Conservation (phyloP, 176 grass and related monocot species). For the Alopecurus myosuroides region DNA sequence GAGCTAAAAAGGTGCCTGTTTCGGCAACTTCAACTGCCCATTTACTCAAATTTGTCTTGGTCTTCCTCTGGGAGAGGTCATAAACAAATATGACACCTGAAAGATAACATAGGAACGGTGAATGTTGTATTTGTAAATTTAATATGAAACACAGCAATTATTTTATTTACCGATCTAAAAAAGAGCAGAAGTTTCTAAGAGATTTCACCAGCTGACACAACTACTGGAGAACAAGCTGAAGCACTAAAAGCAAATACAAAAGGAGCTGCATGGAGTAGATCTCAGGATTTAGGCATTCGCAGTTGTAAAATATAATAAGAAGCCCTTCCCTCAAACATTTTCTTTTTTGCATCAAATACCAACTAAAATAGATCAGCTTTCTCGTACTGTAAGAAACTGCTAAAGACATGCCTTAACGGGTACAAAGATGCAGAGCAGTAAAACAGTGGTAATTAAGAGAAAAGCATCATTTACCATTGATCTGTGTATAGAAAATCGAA, state of each 20-base stretch:
- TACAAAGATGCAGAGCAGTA: neutral
- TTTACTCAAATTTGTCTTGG: slow-evolving; percentile 85
- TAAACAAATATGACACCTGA: slow-evolving; percentile 96
- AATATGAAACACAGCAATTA: neutral
- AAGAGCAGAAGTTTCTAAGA: neutral
- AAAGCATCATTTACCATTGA: slow-evolving; percentile 56
- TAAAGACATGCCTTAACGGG: neutral
- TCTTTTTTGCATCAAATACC: neutral
- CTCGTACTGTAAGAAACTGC: neutral
- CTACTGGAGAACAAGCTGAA: slow-evolving; percentile 5
- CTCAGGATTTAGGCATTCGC: neutral
- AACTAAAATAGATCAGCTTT: neutral
- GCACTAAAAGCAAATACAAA: neutral
- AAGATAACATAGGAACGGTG: slow-evolving; percentile 25
- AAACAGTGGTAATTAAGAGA: neutral
- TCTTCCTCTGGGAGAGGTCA: slow-evolving; percentile 82
- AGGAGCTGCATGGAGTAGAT: neutral
- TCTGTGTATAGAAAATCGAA: slow-evolving; percentile 85
- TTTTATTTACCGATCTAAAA: neutral
- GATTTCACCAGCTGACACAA: neutral
- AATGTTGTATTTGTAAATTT: slow-evolving; percentile 5
- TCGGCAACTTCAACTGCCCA: slow-evolving; percentile 83
- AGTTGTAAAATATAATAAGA: neutral
- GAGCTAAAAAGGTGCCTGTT: slow-evolving; percentile 78
- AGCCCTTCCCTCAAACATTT: neutral